A percentile compares a stretch with the other conserved stretches of the same genome.
Evolutionary conservation across 164 flowering plant species (phyloP).

Genomic region (Echeveria elegans): DNA sequence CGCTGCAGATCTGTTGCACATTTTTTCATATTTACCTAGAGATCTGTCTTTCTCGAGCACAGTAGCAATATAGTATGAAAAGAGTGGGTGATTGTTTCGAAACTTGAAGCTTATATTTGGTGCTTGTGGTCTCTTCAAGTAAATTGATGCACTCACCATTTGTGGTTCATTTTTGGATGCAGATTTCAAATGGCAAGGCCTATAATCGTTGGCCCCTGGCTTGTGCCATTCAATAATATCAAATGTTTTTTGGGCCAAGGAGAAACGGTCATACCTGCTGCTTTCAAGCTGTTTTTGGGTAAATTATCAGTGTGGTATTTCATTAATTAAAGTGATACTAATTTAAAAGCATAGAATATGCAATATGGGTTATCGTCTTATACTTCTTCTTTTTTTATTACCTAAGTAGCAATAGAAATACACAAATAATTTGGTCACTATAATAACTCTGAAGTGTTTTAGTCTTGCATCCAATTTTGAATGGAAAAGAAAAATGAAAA

Average conservation of each 20-base stretch:
- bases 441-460: too few species aligned
- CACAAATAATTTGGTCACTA: too few species aligned
- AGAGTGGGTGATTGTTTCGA: conserved; percentile 52
- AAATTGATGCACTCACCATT: neutral
- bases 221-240: conserved; percentile 65
- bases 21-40: conserved; percentile 76
- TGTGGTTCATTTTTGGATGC: too few species aligned
- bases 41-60: conserved; percentile 85
- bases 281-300: conserved; percentile 84
- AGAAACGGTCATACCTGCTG: conserved; percentile 66
- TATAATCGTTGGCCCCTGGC: conserved; percentile 77
- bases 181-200: conserved; percentile 80
- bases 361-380: neutral
- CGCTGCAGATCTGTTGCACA: conserved; percentile 65
- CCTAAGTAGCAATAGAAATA: too few species aligned
- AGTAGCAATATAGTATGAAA: conserved; percentile 79
- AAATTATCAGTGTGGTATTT: conserved; percentile 6
- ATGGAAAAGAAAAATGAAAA: neutral
- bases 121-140: neutral
- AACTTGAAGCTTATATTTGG: neutral
- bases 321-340: neutral
- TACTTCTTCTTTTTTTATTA: neutral
- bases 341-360: neutral
- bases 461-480: too few species aligned
- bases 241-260: conserved; percentile 73